Conservation (phyloP, 2,329 filamentous ascomycete genomes). For the Emydomyces testavorans region DNA sequence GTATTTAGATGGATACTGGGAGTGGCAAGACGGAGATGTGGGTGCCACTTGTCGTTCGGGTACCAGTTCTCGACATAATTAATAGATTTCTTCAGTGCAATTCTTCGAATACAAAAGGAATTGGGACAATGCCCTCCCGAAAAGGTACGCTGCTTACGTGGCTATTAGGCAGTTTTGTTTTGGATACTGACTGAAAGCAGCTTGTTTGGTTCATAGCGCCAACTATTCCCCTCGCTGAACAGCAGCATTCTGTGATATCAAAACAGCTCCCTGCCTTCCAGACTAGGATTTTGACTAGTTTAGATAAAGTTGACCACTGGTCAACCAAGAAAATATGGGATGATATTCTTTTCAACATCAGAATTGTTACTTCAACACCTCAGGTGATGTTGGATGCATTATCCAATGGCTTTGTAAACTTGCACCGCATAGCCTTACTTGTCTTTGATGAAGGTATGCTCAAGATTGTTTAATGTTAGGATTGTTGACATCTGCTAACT, state of each 20-base stretch:
- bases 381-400: conserved; percentile 65
- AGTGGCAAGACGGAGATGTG: conserved; percentile 70
- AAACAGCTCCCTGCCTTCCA: conserved; percentile 48
- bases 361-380: conserved; percentile 67
- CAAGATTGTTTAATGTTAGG: not conserved
- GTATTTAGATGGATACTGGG: conserved; percentile 63
- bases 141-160: conserved; percentile 41
- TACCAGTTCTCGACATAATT: not conserved
- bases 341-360: conserved; percentile 49
- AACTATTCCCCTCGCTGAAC: conserved; percentile 54
- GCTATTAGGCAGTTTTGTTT: not conserved
- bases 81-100: conserved; percentile 40
- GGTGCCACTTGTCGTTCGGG: not conserved
- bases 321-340: conserved; percentile 56
- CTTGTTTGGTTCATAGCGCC: conserved; percentile 62
- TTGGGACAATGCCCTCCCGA: conserved; percentile 43
- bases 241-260: conserved; percentile 52
- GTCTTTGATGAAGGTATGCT: conserved; percentile 70
- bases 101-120: conserved; percentile 56
- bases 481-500: not conserved
- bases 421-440: conserved; percentile 54
- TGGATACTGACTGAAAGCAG: conserved; percentile 20
- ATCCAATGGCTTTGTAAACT: conserved; percentile 58
- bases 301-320: conserved; percentile 64
- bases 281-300: conserved; percentile 53